Evolutionary conservation across 768 basidiomycete genomes (phyloP).

Genomic region (Termitomyces sp.): DNA sequence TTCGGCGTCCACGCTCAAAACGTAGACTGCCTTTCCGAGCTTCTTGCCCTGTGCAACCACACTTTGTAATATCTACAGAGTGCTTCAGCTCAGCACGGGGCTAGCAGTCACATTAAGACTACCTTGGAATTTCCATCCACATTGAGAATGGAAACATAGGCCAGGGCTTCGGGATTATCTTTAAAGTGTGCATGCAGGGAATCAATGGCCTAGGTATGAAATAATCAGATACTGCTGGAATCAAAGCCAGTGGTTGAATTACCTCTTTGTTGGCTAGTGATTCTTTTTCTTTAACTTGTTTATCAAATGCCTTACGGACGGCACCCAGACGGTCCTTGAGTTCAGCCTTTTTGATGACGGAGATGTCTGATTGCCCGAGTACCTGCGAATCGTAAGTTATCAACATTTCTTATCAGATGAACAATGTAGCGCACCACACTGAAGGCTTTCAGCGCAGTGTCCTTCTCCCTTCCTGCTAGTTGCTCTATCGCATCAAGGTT

Average conservation of each 20-base stretch:
- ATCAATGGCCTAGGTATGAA: slow-evolving; percentile 57
- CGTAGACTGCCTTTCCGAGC: slow-evolving; percentile 79
- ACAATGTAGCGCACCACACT: slow-evolving; percentile 51
- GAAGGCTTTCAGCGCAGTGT: slow-evolving; percentile 80
- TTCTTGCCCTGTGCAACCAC: slow-evolving; percentile 78
- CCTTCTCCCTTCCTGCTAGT: slow-evolving; percentile 75
- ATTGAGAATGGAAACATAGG: slow-evolving; percentile 68
- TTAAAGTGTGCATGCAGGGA: slow-evolving; percentile 69
- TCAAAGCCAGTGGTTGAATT: slow-evolving; percentile 13
- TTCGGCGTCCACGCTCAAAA: slow-evolving; percentile 75
- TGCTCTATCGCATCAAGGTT: slow-evolving; percentile 61
- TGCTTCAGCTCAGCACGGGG: slow-evolving; percentile 1
- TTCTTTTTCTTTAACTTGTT: slow-evolving; percentile 80
- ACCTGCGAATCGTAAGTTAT: slow-evolving; percentile 49
- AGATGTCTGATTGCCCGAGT: slow-evolving; percentile 86
- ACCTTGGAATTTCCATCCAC: slow-evolving; percentile 89
- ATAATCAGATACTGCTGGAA: neutral
- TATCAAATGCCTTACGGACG: slow-evolving; percentile 81
- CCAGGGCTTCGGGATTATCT: slow-evolving; percentile 65
- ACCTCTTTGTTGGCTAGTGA: slow-evolving; percentile 76
- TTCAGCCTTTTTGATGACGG: slow-evolving; percentile 75
- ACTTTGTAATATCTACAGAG: slow-evolving; percentile 62
- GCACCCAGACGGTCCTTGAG: slow-evolving; percentile 70
- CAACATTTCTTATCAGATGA: neutral
- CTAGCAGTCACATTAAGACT: slow-evolving; percentile 1